Conservation (phyloP, 2,329 filamentous ascomycete genomes). For the Colletotrichum gigasporum region DNA sequence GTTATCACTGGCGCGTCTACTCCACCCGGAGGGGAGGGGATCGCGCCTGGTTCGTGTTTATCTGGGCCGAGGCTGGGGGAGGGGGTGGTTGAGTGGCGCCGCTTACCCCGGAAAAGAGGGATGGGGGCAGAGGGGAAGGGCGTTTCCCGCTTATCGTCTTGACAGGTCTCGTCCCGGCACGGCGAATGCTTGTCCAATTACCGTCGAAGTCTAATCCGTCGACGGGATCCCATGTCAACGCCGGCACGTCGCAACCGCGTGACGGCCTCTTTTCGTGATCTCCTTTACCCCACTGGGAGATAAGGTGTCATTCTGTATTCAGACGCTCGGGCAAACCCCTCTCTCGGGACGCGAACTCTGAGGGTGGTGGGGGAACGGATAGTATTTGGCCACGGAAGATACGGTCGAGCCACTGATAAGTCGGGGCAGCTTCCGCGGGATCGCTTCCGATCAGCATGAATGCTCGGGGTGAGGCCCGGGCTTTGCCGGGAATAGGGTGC, state of each 20-base stretch:
- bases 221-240: conserved; percentile 10
- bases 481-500: conserved; percentile 13
- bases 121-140: background rate
- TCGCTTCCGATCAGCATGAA: conserved; percentile 1
- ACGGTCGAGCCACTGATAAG: conserved; percentile 19
- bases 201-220: background rate
- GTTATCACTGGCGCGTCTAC: conserved; percentile 14
- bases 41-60: background rate
- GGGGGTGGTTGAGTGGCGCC: background rate
- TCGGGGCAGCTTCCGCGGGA: conserved; percentile 19
- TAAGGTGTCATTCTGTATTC: conserved; percentile 20
- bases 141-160: conserved; percentile 27
- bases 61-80: conserved; percentile 1
- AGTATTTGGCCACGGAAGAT: background rate
- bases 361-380: background rate
- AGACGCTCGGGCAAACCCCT: background rate
- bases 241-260: conserved; percentile 18
- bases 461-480: background rate
- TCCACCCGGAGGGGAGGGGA: background rate
- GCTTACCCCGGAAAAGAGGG: conserved; percentile 20
- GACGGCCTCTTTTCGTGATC: background rate
- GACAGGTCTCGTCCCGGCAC: conserved; percentile 26
- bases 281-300: conserved; percentile 9
- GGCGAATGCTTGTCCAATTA: conserved; percentile 25
- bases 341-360: background rate